Base-by-base conservation (phyloP, 192 early-diverging fungal species). In the Coemansia sp. region DNA sequence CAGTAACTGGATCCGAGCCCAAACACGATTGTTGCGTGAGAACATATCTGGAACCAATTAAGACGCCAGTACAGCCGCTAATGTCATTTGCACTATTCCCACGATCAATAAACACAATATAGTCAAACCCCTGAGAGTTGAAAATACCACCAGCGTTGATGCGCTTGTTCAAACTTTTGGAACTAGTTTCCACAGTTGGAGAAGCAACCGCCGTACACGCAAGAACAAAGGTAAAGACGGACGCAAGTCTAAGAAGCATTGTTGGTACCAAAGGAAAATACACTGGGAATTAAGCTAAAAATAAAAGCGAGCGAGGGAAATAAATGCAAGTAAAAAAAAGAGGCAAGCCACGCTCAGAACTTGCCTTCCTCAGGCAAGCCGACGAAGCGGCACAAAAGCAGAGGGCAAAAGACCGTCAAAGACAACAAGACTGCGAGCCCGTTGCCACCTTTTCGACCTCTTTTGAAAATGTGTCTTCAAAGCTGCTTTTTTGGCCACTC, bases 71-170 rank as follows among this genome's bases (percentile, higher is more conserved):
- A 23, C 55, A 58, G 3, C 55, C 55, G 16, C 30, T 58, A 10
- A 58, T 33, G 7, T 58, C 30, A 16, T 33, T 33, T 35, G 30
- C 28, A 7, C 7, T 16, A 17, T 3, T 17, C 6, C 30, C 30
- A 1, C 55, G 55, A 2, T 32, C 14, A 33, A 58, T 58, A 17
- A 28, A 58, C 30, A 58, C 55, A 35, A 58, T 58, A 10, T 58
- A 58, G 55, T 58, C 55, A 58, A 58, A 58, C 6, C 55, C 55
- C 30, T 58, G 55, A 6, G 55, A 58, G 3, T 33, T 33, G 55
- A 58, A 58, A n/a, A 58, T 32, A 7, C 55, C 55, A 14, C 55
- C 55, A 7, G 55, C 55, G 16, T 58, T 58, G 6, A 58, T 58
- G 28, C 55, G 55, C 16, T 17, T 33, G 14, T 16, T 35, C 26